A percentile compares a stretch with the other conserved stretches of the same genome.
Evolutionary conservation across 108 stramenopile genomes (phyloP).

Genomic region (Chaetoceros muelleri): DNA sequence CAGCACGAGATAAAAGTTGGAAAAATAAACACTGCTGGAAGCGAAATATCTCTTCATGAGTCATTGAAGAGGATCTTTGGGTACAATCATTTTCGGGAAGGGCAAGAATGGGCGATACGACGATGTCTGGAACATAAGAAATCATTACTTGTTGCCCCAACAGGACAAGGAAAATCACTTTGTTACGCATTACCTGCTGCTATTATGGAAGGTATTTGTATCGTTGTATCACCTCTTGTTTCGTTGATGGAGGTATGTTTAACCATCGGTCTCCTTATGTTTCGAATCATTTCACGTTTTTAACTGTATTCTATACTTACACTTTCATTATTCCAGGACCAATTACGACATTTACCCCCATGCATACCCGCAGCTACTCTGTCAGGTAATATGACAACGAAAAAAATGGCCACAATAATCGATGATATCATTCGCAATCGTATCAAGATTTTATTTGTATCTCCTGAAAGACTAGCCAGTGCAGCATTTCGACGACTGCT

Average conservation of each 20-base stretch:
- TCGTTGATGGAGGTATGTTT: conserved; percentile 77
- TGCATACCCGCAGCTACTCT: conserved; percentile 74
- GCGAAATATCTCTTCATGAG: conserved; percentile 23
- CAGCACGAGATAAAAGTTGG: background rate
- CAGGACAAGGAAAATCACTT: conserved; percentile 96
- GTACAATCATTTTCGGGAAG: conserved; percentile 60
- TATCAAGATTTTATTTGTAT: conserved; percentile 83
- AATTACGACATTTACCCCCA: conserved; percentile 77
- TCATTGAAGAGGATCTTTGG: conserved; percentile 55
- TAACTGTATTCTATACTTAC: background rate
- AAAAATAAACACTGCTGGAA: background rate
- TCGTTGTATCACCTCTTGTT: conserved; percentile 95
- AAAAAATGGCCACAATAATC: conserved; percentile 65
- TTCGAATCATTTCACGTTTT: background rate
- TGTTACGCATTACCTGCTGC: conserved; percentile 94
- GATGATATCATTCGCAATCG: conserved; percentile 67
- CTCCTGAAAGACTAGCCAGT: conserved; percentile 85
- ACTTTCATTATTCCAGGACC: conserved; percentile 34
- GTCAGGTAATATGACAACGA: conserved; percentile 53
- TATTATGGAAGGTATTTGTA: conserved; percentile 79
- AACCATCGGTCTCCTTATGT: conserved; percentile 13
- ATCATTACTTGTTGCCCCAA: conserved; percentile 89
- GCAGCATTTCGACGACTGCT: conserved; percentile 86
- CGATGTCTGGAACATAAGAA: conserved; percentile 54
- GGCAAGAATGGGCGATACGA: conserved; percentile 88